Percentiles rank a stretch among this genome's conserved stretches.
Evolutionary conservation across 164 flowering plant species (phyloP).

Genomic region (Magnolia officinalis): DNA sequence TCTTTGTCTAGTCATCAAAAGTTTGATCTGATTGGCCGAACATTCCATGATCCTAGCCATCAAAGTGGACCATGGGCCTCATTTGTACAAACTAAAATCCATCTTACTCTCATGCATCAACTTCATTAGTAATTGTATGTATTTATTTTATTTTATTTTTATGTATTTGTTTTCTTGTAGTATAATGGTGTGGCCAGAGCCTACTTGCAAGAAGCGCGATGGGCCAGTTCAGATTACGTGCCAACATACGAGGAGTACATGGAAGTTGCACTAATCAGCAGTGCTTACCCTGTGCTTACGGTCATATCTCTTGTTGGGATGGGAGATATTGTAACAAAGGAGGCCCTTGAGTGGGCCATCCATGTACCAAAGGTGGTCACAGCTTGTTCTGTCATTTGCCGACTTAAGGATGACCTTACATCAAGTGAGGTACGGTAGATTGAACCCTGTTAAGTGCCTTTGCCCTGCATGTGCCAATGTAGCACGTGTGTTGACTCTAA

Average conservation of each 20-base stretch:
- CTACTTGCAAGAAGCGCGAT: neutral
- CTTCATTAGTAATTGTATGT: too few species aligned
- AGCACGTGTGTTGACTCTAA: too few species aligned
- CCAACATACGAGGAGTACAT: neutral
- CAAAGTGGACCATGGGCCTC: too few species aligned
- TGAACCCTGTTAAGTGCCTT: too few species aligned
- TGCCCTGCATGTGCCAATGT: too few species aligned
- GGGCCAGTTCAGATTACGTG: neutral
- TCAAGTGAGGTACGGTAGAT: neutral
- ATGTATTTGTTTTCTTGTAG: neutral
- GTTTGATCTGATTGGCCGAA: too few species aligned
- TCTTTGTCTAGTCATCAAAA: too few species aligned
- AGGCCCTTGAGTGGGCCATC: constrained; percentile 1
- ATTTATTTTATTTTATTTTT: neutral
- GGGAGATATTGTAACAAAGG: constrained; percentile 1
- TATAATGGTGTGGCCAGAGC: neutral
- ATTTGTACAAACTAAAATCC: too few species aligned
- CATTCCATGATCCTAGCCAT: too few species aligned
- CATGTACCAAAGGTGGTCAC: neutral
- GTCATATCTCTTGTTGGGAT: neutral
- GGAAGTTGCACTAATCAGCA: neutral
- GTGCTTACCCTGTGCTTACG: neutral
- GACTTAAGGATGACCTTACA: neutral
- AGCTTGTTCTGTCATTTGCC: neutral
- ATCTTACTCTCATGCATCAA: too few species aligned